Evolutionary conservation across 2,329 filamentous ascomycete genomes (phyloP).

Genomic region (Basipetospora chlamydospora): DNA sequence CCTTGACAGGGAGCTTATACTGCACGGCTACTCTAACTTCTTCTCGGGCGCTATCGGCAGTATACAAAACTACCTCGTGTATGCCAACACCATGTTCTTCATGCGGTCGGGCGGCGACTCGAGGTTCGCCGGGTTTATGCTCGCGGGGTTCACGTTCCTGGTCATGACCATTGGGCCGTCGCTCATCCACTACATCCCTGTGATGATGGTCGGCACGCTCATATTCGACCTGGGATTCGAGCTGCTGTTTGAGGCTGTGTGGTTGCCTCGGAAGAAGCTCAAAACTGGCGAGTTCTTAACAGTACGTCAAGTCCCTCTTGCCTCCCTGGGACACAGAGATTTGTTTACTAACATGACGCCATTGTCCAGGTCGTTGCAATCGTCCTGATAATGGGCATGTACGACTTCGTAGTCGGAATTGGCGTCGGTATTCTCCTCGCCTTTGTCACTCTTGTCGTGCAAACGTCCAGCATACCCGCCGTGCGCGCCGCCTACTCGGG

Average conservation of each 20-base stretch:
- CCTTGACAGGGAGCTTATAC: conserved; percentile 78
- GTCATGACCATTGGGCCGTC: conserved; percentile 76
- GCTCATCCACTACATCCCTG: conserved; percentile 85
- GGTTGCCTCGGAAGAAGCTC: conserved; percentile 77
- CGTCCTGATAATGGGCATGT: conserved; percentile 87
- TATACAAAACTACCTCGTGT: conserved; percentile 94
- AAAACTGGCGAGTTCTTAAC: conserved; percentile 81
- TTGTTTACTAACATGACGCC: conserved; percentile 22
- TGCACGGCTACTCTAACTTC: conserved; percentile 87
- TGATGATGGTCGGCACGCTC: conserved; percentile 90
- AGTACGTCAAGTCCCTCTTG: conserved; percentile 21
- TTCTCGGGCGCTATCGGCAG: conserved; percentile 76
- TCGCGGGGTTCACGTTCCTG: conserved; percentile 65
- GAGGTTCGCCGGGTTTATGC: conserved; percentile 70
- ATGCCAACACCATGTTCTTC: conserved; percentile 94
- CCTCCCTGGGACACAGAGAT: too few relatives aligned
- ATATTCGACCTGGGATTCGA: conserved; percentile 95
- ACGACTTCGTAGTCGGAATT: conserved; percentile 93
- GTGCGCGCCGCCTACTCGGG: conserved; percentile 85
- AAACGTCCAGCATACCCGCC: conserved; percentile 79
- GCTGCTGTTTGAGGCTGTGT: conserved; percentile 74
- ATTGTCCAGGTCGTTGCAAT: conserved; percentile 49
- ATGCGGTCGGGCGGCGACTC: conserved; percentile 84
- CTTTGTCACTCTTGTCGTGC: conserved; percentile 79
- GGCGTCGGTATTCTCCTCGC: conserved; percentile 82